Percentiles rank a stretch among this genome's conserved stretches.
phyloP scores from a whole-genome alignment of 768 basidiomycete genomes.

The Tricholoma saponaceum region DNA sequence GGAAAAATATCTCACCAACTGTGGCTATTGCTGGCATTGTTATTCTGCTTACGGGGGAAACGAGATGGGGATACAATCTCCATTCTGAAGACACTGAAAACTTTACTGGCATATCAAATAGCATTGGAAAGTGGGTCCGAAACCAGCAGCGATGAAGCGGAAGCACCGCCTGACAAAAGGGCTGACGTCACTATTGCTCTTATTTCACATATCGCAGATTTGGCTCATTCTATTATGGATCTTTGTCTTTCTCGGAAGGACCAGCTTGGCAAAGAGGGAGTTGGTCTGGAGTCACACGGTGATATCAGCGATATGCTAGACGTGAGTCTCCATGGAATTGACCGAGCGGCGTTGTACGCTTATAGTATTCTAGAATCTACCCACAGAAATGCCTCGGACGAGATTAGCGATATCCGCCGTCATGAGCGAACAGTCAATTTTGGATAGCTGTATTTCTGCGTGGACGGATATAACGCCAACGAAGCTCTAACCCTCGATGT shows the following conservation, averaged over 20 bases:
- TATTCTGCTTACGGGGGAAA: conserved; percentile 4
- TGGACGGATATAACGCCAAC: conserved; percentile 30
- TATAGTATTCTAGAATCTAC: conserved; percentile 29
- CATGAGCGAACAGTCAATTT: conserved; percentile 47
- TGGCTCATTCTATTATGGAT: conserved; percentile 20
- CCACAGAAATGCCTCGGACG: conserved; percentile 33
- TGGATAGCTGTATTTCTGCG: conserved; percentile 44
- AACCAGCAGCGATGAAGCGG: background rate
- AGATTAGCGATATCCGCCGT: conserved; percentile 41
- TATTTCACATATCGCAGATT: background rate
- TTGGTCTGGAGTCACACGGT: conserved; percentile 1
- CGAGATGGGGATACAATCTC: background rate
- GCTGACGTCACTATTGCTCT: background rate
- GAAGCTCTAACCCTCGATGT: background rate
- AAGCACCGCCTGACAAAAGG: background rate
- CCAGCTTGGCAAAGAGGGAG: conserved; percentile 23
- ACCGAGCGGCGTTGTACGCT: conserved; percentile 2
- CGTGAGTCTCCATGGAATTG: conserved; percentile 20
- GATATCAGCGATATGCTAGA: conserved; percentile 35
- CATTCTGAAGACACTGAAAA: conserved; percentile 5
- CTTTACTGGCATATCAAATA: conserved; percentile 13
- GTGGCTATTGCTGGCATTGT: conserved; percentile 41
- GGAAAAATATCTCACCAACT: conserved; percentile 46
- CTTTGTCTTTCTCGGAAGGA: conserved; percentile 29
- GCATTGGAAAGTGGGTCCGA: conserved; percentile 8